Base-by-base conservation (phyloP, 1,139 yeast genomes). In the Torulaspora globosa region DNA sequence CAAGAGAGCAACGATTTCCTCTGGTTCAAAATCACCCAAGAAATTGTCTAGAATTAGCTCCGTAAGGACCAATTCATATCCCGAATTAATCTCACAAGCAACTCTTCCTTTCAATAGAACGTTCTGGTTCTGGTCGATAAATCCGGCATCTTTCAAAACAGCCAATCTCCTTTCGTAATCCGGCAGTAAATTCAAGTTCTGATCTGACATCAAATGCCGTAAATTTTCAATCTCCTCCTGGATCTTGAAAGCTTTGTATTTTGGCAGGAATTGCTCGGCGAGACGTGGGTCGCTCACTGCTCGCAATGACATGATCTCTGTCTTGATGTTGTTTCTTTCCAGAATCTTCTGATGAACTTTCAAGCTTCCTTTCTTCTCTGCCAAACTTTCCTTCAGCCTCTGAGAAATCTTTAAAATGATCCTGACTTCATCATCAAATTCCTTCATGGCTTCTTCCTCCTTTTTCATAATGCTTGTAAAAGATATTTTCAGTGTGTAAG, bases 1-100 rank as follows among this genome's bases (percentile, higher is more conserved):
- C 36, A 92, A 70, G 43, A 92, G 71, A 0, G 98, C 97, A 11
- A 90, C 97, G 51, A 92, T 89, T 66, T 92, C 99, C 60, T 90
- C 96, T 0, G 97, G 92, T 55, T 90, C 95, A 61, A 86, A 90
- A 49, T 88, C 95, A 26, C 94, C 96, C 55, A 92, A 71, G 70
- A 92, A 89, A 66, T 92, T 92, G 59, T 92, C 95, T 55, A 92
- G 72, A 7, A 92, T 81, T 46, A 92, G 74, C 65, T 92, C 99
- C 0, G 98, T 90, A 14, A 92, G 67, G 3, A 88, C 82, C 49
- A 92, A 73, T 65, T 90, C 97, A 80, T 90, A 88, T 0, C 97
- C 97, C 26, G 89, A 79, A 60, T 87, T 87, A 50, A 90, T 76
- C 59, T 90, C 97, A 64, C 90, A 83, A 0, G 90, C 90, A 36